These are phyloP conservation scores for Zygotorulaspora florentina DNA, from an alignment of 805 yeast genomes.

Conservation along the genomic window DNA sequence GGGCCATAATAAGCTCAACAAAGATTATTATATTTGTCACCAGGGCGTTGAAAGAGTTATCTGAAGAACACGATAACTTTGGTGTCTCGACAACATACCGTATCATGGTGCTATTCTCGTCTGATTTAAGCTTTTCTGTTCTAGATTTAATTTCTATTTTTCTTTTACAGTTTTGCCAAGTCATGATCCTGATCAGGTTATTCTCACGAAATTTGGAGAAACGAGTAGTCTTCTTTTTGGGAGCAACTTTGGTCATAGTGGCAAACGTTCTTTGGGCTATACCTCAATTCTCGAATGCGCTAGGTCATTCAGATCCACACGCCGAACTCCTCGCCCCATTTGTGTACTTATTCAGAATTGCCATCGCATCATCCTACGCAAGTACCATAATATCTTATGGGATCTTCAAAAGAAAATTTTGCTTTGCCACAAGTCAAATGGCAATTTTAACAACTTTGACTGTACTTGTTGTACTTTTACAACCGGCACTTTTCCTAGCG, in stretches of 20 bases:
- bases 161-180: constrained; percentile 61
- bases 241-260: constrained; percentile 47
- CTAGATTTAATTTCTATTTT: constrained; percentile 57
- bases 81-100: constrained; percentile 32
- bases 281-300: constrained; percentile 33
- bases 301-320: constrained; percentile 24
- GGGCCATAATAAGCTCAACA: constrained; percentile 50
- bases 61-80: constrained; percentile 41
- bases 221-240: constrained; percentile 55
- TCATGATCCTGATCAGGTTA: constrained; percentile 63
- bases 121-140: constrained; percentile 44
- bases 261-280: constrained; percentile 71
- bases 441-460: constrained; percentile 56
- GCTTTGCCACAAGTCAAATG: constrained; percentile 43
- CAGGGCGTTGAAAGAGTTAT: constrained; percentile 44
- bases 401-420: constrained; percentile 47
- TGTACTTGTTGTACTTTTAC: constrained; percentile 50
- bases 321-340: constrained; percentile 67
- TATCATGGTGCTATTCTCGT: constrained; percentile 38
- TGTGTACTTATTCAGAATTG: constrained; percentile 67
- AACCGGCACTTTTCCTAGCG: constrained; percentile 68
- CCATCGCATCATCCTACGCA: constrained; percentile 64
- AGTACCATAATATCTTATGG: constrained; percentile 56
- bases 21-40: constrained; percentile 51
- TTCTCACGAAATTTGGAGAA: constrained; percentile 67